Conservation (phyloP, 495 filamentous ascomycete species). For the Penicillium lividum region DNA sequence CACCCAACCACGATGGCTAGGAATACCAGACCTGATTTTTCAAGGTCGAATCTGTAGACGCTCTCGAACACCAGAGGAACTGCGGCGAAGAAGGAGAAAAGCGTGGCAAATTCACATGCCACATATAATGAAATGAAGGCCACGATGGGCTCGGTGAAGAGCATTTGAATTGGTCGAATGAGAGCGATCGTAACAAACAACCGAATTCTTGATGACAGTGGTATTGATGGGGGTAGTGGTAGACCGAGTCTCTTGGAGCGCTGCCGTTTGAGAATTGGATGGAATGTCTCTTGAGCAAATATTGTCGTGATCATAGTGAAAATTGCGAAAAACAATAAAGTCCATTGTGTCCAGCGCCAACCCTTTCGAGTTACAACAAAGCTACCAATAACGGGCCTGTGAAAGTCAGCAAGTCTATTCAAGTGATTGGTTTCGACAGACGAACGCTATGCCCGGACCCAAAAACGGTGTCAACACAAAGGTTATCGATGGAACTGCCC, state of each 20-base stretch:
- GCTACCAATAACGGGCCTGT: constrained; percentile 61
- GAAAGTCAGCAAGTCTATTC: constrained; percentile 35
- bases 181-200: constrained; percentile 57
- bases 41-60: constrained; percentile 51
- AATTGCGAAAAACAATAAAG: constrained; percentile 46
- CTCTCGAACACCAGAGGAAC: constrained; percentile 55
- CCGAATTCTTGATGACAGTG: constrained; percentile 38
- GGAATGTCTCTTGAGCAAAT: constrained; percentile 59
- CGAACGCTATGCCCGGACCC: constrained; percentile 38
- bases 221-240: constrained; percentile 34
- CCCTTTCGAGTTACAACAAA: constrained; percentile 57
- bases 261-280: constrained; percentile 57
- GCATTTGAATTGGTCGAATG: constrained; percentile 63
- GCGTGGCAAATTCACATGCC: constrained; percentile 61
- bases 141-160: constrained; percentile 67
- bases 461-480: constrained; percentile 43
- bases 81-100: constrained; percentile 68
- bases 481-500: constrained; percentile 36
- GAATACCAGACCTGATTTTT: constrained; percentile 59
- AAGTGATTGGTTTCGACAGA: not conserved
- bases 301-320: constrained; percentile 32
- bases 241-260: constrained; percentile 47
- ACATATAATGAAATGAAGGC: constrained; percentile 60
- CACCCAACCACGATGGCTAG: constrained; percentile 59
- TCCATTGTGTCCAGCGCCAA: constrained; percentile 67